A percentile compares a stretch with the other conserved stretches of the same genome.
phyloP scores from a whole-genome alignment of 2,329 filamentous ascomycete genomes.

The Neocucurbitaria cava region DNA sequence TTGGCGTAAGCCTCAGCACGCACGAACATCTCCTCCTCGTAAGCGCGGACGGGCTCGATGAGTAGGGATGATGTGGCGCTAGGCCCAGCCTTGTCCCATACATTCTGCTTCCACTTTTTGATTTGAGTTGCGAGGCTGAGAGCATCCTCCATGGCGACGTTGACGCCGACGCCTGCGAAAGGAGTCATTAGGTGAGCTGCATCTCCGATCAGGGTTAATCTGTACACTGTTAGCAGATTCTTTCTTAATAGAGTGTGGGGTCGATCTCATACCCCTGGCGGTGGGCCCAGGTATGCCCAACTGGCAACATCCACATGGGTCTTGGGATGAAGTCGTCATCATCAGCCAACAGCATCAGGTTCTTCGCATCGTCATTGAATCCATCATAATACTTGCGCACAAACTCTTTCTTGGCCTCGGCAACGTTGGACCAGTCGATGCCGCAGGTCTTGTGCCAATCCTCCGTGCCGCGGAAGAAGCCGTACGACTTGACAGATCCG shows the following conservation, averaged over 20 bases:
- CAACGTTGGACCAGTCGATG: slow-evolving; percentile 52
- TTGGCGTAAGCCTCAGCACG: slow-evolving; percentile 22
- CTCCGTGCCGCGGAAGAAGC: slow-evolving; percentile 44
- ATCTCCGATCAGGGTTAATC: slow-evolving; percentile 64
- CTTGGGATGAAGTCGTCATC: slow-evolving; percentile 25
- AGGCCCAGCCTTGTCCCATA: not conserved
- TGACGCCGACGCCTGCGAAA: slow-evolving; percentile 65
- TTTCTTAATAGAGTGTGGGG: not conserved
- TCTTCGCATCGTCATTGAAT: slow-evolving; percentile 24
- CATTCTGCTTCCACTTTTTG: not conserved
- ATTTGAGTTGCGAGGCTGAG: slow-evolving; percentile 50
- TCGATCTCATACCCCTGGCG: slow-evolving; percentile 15
- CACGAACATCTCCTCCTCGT: slow-evolving; percentile 43
- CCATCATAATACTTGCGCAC: slow-evolving; percentile 2
- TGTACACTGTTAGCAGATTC: slow-evolving; percentile 13
- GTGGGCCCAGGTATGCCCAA: slow-evolving; percentile 44
- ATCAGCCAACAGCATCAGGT: slow-evolving; percentile 26
- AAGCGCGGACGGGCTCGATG: slow-evolving; percentile 14
- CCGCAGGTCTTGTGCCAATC: slow-evolving; percentile 48
- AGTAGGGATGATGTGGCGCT: not conserved
- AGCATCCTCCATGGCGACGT: slow-evolving; percentile 62
- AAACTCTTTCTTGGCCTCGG: slow-evolving; percentile 1
- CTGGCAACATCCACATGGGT: slow-evolving; percentile 48
- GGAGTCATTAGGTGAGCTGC: slow-evolving; percentile 65
- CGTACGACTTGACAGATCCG: slow-evolving; percentile 52